Evolutionary conservation across 1,284 basidiomycete species (phyloP).

Genomic region (Bondarzewia mesenterica): DNA sequence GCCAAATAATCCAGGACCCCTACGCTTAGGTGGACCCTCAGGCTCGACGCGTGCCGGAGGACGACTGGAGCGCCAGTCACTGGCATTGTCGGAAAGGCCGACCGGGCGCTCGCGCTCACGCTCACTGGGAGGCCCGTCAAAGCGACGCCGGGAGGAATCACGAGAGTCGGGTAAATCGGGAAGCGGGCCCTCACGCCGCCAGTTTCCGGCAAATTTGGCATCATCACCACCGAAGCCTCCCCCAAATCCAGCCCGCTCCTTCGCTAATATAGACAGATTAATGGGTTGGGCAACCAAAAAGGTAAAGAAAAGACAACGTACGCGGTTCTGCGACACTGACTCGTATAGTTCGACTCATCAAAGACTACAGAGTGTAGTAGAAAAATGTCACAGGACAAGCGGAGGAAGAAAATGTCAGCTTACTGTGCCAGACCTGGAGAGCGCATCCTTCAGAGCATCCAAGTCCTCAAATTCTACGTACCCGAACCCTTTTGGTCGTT

Average conservation of each 20-base stretch:
- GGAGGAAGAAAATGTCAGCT: constrained; percentile 21
- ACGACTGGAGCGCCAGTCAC: constrained; percentile 66
- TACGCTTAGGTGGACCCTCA: constrained; percentile 33
- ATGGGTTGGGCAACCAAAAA: constrained; percentile 1
- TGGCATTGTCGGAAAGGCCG: constrained; percentile 46
- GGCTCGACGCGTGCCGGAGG: constrained; percentile 34
- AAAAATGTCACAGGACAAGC: constrained; percentile 2
- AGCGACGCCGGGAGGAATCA: constrained; percentile 55
- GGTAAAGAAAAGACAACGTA: constrained; percentile 32
- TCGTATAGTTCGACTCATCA: constrained; percentile 78
- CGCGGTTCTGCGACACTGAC: constrained; percentile 95
- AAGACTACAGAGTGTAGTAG: constrained; percentile 31
- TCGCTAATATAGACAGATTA: constrained; percentile 38
- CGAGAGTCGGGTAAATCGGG: constrained; percentile 49
- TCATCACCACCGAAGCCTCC: constrained; percentile 47
- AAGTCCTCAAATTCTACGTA: constrained; percentile 90
- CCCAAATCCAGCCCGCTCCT: constrained; percentile 55
- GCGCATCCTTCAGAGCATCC: constrained; percentile 78
- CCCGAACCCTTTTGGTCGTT: constrained; percentile 96
- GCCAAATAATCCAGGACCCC: constrained; percentile 48
- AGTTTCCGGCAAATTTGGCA: constrained; percentile 68
- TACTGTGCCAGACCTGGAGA: constrained; percentile 59
- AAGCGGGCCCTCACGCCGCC: constrained; percentile 86
- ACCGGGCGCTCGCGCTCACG: constrained; percentile 31
- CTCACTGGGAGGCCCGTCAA: constrained; percentile 40